Evolutionary conservation across 1,139 yeast genomes (phyloP).

Genomic region (Lodderomyces jiufengensis): DNA sequence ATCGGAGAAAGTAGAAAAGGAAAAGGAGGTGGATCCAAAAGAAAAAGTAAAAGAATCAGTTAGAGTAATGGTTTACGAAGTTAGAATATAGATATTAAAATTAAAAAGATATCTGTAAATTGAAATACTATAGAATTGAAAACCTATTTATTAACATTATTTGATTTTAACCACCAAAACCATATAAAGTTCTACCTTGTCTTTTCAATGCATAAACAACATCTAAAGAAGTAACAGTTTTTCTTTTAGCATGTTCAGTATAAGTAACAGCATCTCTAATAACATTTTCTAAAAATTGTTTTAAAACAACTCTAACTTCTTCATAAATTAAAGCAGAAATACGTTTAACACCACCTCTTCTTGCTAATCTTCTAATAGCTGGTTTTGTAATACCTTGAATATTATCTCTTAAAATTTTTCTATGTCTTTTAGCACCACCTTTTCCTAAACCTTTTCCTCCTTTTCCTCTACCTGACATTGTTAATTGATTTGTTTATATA

Average conservation of each 20-base stretch:
- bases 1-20: too few species aligned
- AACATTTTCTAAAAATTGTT: constrained; percentile 93
- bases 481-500: constrained; percentile 17
- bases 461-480: constrained; percentile 99
- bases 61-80: too few species aligned
- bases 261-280: constrained; percentile 99
- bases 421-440: constrained; percentile 99
- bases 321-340: constrained; percentile 97
- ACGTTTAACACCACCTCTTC: constrained; percentile 99
- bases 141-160: background rate
- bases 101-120: background rate
- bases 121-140: constrained; percentile 3
- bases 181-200: constrained; percentile 99
- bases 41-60: too few species aligned
- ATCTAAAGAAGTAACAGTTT: constrained; percentile 98
- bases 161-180: constrained; percentile 90
- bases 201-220: constrained; percentile 99
- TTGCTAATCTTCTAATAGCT: constrained; percentile 99
- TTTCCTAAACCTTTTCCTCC: constrained; percentile 99
- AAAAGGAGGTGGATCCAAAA: too few species aligned
- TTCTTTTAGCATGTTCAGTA: constrained; percentile 99
- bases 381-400: constrained; percentile 99
- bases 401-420: constrained; percentile 99
- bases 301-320: constrained; percentile 96
- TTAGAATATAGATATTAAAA: too few species aligned